phyloP scores from a whole-genome alignment of 169 alveolate species.

The Cyclospora cayetanensis region DNA sequence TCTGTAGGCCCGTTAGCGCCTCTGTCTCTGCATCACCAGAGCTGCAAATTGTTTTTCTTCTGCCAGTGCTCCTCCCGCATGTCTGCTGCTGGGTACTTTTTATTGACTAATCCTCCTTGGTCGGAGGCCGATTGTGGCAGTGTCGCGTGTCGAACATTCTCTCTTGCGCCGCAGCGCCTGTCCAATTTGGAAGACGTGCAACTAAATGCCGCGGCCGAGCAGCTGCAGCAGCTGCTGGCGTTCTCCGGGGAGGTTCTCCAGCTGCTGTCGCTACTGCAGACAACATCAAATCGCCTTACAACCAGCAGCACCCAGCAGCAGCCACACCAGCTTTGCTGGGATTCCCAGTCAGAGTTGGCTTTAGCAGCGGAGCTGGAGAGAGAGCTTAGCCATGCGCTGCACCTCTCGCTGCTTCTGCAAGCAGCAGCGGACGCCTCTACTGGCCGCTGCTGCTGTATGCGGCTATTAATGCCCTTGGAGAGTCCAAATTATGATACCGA shows the following conservation, averaged over 20 bases:
- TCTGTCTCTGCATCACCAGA: not conserved
- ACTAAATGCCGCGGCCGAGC: slow-evolving; percentile 29
- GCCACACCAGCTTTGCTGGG: not conserved
- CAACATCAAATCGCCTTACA: slow-evolving; percentile 14
- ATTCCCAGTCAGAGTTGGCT: not conserved
- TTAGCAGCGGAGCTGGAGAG: not conserved
- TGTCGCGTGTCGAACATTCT: no score
- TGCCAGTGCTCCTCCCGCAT: not conserved
- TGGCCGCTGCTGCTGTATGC: slow-evolving; percentile 37
- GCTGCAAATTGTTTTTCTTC: not conserved
- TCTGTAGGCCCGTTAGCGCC: not conserved
- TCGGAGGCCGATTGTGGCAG: not conserved
- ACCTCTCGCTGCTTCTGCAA: slow-evolving; percentile 28
- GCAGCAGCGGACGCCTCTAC: slow-evolving; percentile 29
- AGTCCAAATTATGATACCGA: slow-evolving; percentile 16
- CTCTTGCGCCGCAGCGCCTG: not conserved
- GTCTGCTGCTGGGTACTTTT: not conserved
- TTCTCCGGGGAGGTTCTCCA: slow-evolving; percentile 12
- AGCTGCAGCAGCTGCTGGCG: slow-evolving; percentile 40
- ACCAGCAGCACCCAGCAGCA: not conserved
- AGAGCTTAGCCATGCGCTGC: slow-evolving; percentile 39
- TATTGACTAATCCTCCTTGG: not conserved
- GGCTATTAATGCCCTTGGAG: slow-evolving; percentile 15
- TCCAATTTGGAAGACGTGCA: slow-evolving; percentile 4
- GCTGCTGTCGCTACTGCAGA: slow-evolving; percentile 45